Percentiles rank a stretch among this genome's conserved stretches.
phyloP scores from a whole-genome alignment of 2,329 filamentous ascomycete genomes.

The Alternaria hordeiaustralica region DNA sequence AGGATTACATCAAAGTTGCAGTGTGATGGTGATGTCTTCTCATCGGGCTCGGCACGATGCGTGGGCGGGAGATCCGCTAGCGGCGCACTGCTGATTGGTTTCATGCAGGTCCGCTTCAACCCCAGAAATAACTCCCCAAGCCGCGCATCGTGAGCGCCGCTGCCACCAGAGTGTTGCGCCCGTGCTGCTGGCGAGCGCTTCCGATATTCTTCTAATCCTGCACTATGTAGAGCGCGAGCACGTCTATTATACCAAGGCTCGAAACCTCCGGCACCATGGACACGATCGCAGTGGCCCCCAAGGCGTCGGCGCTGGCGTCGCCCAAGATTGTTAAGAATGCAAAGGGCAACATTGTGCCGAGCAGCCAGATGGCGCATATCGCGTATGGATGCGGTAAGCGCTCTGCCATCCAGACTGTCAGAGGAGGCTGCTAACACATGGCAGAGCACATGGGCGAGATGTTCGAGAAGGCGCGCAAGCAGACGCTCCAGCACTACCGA shows the following conservation, averaged over 20 bases:
- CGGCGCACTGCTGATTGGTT: slow-evolving; percentile 34
- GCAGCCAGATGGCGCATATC: slow-evolving; percentile 50
- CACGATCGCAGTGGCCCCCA: slow-evolving; percentile 49
- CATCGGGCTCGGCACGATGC: slow-evolving; percentile 1
- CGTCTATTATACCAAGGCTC: slow-evolving; percentile 2
- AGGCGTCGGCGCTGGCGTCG: slow-evolving; percentile 49
- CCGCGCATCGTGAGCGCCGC: slow-evolving; percentile 14
- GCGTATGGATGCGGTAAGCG: slow-evolving; percentile 52
- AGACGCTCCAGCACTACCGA: slow-evolving; percentile 74
- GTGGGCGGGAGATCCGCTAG: slow-evolving; percentile 29
- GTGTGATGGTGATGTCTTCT: not conserved
- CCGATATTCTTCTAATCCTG: not conserved
- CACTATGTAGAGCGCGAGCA: slow-evolving; percentile 14
- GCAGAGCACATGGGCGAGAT: slow-evolving; percentile 76
- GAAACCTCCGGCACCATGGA: slow-evolving; percentile 42
- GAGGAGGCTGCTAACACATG: slow-evolving; percentile 24
- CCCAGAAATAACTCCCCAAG: slow-evolving; percentile 24
- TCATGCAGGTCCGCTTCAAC: slow-evolving; percentile 41
- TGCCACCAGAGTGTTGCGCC: not conserved
- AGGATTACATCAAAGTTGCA: not conserved
- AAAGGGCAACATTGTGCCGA: slow-evolving; percentile 49
- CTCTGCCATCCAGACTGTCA: not conserved
- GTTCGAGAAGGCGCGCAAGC: slow-evolving; percentile 71
- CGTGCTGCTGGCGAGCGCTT: slow-evolving; percentile 1
- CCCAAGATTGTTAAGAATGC: slow-evolving; percentile 54